Evolutionary conservation across 2,329 filamentous ascomycete species (phyloP).

Genomic region (Exophiala sp.): DNA sequence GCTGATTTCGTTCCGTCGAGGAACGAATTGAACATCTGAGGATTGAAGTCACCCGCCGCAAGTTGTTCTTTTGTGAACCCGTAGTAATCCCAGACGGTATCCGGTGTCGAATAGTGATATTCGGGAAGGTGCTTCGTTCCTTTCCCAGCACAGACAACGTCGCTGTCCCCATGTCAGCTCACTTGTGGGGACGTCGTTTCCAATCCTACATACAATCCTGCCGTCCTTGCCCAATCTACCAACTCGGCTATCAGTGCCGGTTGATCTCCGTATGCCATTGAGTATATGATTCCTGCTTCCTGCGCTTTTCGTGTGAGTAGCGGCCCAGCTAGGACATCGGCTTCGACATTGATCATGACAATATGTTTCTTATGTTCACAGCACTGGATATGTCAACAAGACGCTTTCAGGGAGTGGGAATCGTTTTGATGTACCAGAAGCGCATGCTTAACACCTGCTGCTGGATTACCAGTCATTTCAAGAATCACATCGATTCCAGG

Average conservation of each 20-base stretch:
- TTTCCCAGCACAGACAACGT: slow-evolving; percentile 46
- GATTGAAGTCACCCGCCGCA: slow-evolving; percentile 43
- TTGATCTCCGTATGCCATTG: slow-evolving; percentile 48
- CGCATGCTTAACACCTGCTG: slow-evolving; percentile 44
- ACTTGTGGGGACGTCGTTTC: too few relatives aligned
- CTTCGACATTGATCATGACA: slow-evolving; percentile 49
- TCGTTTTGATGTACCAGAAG: slow-evolving; percentile 29
- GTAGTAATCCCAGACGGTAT: slow-evolving; percentile 47
- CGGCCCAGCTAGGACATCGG: slow-evolving; percentile 44
- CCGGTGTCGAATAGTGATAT: slow-evolving; percentile 47
- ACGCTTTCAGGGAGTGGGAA: too few relatives aligned
- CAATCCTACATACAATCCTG: slow-evolving; percentile 33
- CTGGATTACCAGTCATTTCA: slow-evolving; percentile 44
- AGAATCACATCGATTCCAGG: slow-evolving; percentile 46
- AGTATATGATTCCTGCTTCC: slow-evolving; percentile 48
- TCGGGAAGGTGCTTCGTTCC: slow-evolving; percentile 47
- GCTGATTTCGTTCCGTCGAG: slow-evolving; percentile 49
- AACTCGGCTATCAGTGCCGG: slow-evolving; percentile 44
- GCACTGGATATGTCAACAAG: slow-evolving; percentile 25
- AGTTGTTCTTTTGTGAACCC: slow-evolving; percentile 47
- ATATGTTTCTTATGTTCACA: slow-evolving; percentile 50
- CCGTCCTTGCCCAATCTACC: slow-evolving; percentile 44
- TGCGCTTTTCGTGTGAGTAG: slow-evolving; percentile 41
- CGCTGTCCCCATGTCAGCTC: neutral
- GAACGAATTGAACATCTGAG: slow-evolving; percentile 50